Base-by-base conservation (phyloP, 2,329 filamentous ascomycete genomes). In the Penicillium expansum region DNA sequence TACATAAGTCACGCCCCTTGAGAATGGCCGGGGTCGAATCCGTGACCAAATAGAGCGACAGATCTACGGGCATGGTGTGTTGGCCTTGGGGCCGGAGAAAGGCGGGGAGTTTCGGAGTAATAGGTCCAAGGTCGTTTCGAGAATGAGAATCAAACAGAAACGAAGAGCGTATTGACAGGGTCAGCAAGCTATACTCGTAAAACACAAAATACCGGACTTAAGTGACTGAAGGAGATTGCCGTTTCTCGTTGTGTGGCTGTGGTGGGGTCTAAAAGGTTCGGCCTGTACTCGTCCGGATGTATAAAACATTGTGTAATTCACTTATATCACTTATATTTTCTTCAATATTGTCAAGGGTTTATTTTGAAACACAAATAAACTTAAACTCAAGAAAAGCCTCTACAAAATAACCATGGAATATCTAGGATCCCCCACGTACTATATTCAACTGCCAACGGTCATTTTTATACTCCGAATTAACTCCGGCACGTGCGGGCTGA, bases 11-110 rank as follows among this genome's bases (percentile, higher is more conserved):
- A 65, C 83, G 83, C 61, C 82, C 77, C 53, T 89, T 89, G 42
- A 97, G 85, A 64, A 96, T 91, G 33, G 86, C 85, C 14, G 88
- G 83, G n/a, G 92, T 96, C 49, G 91, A 94, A 80, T 97, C 92
- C 5, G 92, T 97, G 65, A 97, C 92, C 56, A 97, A 82, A 72
- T 97, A 97, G 38, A 97, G 79, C 48, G 88, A 87, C 73, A 95
- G 92, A 75, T 96, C 86, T 45, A 88, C 79, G 20, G 76, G 69
- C 70, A 74, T 76, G 61, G 57, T 78, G 52, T 39, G 14, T 45
- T 16, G 30, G 49, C 38, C 29, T 37, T 18, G 27, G 27, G 10
- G 29, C 29, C 32, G 39, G 48, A 45, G 6, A 45, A 42, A 42
- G 13, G 29, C 18, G 20, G 20, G 13, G 18, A 30, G 16, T 35